Base-by-base conservation (phyloP, 1,284 basidiomycete species). In the Cryptococcus hybrid region DNA sequence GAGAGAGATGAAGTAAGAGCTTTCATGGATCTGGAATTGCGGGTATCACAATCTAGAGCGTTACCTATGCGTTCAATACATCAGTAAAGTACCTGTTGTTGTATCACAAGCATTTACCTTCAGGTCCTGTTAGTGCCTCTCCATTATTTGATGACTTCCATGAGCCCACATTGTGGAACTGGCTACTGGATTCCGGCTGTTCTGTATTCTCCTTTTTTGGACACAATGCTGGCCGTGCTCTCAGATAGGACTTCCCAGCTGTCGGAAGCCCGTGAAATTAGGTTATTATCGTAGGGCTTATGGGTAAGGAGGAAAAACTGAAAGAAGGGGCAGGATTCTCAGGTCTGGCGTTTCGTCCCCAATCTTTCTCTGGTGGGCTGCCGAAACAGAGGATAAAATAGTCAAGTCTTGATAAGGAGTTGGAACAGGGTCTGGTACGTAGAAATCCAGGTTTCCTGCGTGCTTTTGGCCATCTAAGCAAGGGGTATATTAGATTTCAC, bases 91-190 rank as follows among this genome's bases (percentile, higher is more conserved):
- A 18, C 34, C 7, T 35, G n/a, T 9, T 15, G 24, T 12, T 39
- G 18, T 6, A 5, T 5, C 11, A 34, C 7, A 30, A 24, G 46
- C 11, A 36, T 62, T 55, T 50, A 63, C 64, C 61, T 36, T 67
- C 67, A n/a, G 48, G 24, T 24, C 24, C 71, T 71, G 8, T 73
- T 69, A 24, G 57, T 61, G 18, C 74, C 44, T 67, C 64, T 12
- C 75, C 75, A 54, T 77, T 77, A 4, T 54, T 63, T 0, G 75
- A 70, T 18, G 63, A 68, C 59, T 77, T 77, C 75, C 75, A 77
- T 3, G 66, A 65, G 5, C 51, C 30, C 66, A 40, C 51, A 65
- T 64, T 34, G 48, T 61, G 34, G 57, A 58, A 43, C 65, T 64
- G 39, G 24, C 24, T 24, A 24, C 24, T 24, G 24, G 24, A 24